Conservation (phyloP, 495 filamentous ascomycete species). For the Oidiodendron maius region DNA sequence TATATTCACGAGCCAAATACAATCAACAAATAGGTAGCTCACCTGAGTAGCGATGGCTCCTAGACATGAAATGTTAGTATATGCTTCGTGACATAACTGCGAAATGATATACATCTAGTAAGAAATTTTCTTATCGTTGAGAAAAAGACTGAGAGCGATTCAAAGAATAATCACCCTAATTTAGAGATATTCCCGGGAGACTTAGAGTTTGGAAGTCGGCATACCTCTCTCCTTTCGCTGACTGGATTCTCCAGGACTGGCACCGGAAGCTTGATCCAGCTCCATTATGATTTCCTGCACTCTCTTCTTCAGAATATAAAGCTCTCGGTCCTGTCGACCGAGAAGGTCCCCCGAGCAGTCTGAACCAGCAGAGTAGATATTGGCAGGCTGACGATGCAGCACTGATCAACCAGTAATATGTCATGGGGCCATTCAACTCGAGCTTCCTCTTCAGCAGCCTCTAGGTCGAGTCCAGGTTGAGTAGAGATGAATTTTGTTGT, state of each 20-base stretch:
- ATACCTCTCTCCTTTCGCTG: constrained; percentile 1
- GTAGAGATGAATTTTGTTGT: no score
- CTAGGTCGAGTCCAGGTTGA: neutral
- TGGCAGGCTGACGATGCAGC: neutral
- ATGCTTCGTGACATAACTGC: no score
- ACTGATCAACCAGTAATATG: neutral
- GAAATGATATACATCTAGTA: no score
- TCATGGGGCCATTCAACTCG: neutral
- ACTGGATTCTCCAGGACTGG: neutral
- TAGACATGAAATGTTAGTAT: neutral
- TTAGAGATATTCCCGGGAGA: no score
- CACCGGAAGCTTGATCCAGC: constrained; percentile 11
- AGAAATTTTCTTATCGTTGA: no score
- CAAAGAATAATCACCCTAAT: no score
- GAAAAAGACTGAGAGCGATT: no score
- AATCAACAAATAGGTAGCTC: constrained; percentile 6
- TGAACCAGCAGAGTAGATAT: neutral
- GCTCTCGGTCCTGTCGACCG: neutral
- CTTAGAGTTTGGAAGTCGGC: no score
- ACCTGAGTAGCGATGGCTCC: constrained; percentile 11
- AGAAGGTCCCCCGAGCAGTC: neutral
- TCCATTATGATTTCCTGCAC: constrained; percentile 2
- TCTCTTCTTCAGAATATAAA: neutral
- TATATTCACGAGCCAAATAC: no score
- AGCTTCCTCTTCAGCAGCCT: neutral